These are phyloP conservation scores for Pseudogymnoascus sp. DNA, from an alignment of 2,329 filamentous ascomycete species.

Conservation along the genomic window DNA sequence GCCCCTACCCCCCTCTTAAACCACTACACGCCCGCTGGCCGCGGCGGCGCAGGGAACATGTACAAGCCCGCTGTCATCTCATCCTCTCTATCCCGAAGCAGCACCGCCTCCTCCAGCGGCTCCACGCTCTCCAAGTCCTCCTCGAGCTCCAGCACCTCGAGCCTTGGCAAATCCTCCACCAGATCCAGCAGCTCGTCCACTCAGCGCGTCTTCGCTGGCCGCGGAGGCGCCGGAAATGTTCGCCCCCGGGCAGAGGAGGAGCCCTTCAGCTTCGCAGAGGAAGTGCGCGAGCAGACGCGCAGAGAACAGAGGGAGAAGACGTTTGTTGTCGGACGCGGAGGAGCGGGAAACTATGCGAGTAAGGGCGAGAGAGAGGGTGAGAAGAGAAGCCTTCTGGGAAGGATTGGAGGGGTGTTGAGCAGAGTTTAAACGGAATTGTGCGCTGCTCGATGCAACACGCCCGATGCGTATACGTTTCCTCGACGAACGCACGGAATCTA, in stretches of 20 bases:
- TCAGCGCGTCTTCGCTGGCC: slow-evolving; percentile 13
- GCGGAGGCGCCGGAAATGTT: slow-evolving; percentile 28
- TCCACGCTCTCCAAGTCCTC: slow-evolving; percentile 23
- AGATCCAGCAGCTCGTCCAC: slow-evolving; percentile 16
- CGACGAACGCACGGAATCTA: neutral
- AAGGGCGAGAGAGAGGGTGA: neutral
- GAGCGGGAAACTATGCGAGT: slow-evolving; percentile 23
- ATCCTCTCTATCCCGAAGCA: neutral
- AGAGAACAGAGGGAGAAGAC: slow-evolving; percentile 22
- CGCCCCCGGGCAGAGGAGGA: slow-evolving; percentile 20
- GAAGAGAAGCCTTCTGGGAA: neutral
- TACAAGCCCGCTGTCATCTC: slow-evolving; percentile 19
- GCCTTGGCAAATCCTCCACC: neutral
- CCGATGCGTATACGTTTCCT: neutral
- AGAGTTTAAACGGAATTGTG: neutral
- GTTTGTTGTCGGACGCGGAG: slow-evolving; percentile 26
- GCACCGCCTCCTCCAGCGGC: slow-evolving; percentile 19
- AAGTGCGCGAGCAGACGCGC: slow-evolving; percentile 23
- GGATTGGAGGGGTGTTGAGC: neutral
- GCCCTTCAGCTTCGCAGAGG: slow-evolving; percentile 28
- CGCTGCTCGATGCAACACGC: neutral
- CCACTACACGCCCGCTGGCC: slow-evolving; percentile 23
- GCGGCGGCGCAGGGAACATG: slow-evolving; percentile 27
- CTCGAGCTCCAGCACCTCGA: slow-evolving; percentile 19
- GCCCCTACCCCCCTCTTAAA: slow-evolving; percentile 21